Conservation (phyloP, 768 basidiomycete genomes). For the Pisolithus orientalis region DNA sequence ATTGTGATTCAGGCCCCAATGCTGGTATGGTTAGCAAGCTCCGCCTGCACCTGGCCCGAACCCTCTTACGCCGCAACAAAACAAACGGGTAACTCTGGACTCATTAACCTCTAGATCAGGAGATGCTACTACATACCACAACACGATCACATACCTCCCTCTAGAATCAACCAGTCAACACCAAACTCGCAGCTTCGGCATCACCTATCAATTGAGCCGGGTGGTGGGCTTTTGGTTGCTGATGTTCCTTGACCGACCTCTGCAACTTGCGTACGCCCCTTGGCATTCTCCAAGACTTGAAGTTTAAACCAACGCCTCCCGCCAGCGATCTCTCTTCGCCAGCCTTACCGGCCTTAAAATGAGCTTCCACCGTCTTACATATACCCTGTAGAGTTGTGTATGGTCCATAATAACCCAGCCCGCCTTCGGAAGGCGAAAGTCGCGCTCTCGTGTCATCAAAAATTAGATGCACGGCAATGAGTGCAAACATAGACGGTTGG, state of each 20-base stretch:
- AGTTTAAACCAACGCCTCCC: conserved; percentile 43
- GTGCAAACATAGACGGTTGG: conserved; percentile 52
- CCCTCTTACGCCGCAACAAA: too few relatives aligned
- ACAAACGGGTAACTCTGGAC: too few relatives aligned
- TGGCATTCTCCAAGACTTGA: conserved; percentile 20
- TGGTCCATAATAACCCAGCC: conserved; percentile 54
- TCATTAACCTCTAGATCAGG: too few relatives aligned
- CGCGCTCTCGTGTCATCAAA: conserved; percentile 65
- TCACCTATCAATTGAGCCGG: conserved; percentile 13
- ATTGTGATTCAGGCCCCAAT: too few relatives aligned
- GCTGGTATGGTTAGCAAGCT: too few relatives aligned
- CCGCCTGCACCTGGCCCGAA: too few relatives aligned
- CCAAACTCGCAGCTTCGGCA: background rate
- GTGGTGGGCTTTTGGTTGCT: conserved; percentile 12
- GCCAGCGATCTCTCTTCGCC: conserved; percentile 34
- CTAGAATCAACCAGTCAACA: background rate
- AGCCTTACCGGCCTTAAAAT: conserved; percentile 31
- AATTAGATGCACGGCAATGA: conserved; percentile 49
- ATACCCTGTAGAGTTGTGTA: conserved; percentile 56
- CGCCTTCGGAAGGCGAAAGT: conserved; percentile 46
- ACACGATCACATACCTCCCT: too few relatives aligned
- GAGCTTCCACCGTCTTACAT: conserved; percentile 49
- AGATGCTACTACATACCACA: too few relatives aligned
- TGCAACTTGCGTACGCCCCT: conserved; percentile 22
- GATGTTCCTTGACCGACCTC: conserved; percentile 20